Percentiles rank a stretch among this genome's conserved stretches.
phyloP scores from a whole-genome alignment of 768 basidiomycete genomes.

The Panellus pusillus region DNA sequence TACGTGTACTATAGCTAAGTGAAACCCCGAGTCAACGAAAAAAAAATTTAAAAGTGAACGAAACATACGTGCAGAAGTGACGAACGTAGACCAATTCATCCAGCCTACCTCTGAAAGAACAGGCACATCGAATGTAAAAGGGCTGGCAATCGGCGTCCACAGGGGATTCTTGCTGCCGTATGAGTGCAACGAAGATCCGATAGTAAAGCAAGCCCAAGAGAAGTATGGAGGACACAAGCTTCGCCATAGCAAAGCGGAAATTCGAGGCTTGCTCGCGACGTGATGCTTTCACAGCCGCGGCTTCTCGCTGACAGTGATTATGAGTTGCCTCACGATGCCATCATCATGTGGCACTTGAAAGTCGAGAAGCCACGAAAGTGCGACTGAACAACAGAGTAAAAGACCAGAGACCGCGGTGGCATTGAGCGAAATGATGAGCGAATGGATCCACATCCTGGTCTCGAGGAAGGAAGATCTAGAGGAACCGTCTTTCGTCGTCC shows the following conservation, averaged over 20 bases:
- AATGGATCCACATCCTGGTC: neutral
- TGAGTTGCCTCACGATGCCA: neutral
- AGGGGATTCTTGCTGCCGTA: neutral
- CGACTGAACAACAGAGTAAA: neutral
- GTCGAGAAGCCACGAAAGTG: neutral
- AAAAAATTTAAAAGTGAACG: neutral
- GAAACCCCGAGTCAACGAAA: neutral
- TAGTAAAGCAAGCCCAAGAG: slow-evolving; percentile 2
- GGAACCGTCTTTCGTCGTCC: too few relatives aligned
- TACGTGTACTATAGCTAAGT: slow-evolving; percentile 35
- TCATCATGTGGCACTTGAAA: too few relatives aligned
- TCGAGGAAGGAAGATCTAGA: neutral
- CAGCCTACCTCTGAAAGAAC: slow-evolving; percentile 6
- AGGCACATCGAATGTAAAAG: neutral
- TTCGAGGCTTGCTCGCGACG: neutral
- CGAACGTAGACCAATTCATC: neutral
- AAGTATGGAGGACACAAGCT: neutral
- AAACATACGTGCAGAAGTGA: neutral
- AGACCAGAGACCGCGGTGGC: neutral
- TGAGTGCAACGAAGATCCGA: neutral
- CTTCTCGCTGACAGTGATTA: too few relatives aligned
- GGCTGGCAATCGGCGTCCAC: neutral
- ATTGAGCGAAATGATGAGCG: neutral
- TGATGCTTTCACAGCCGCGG: neutral
- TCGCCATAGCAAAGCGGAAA: neutral